These are phyloP conservation scores for Starmerella kuoi DNA, from an alignment of 805 yeast genomes.

Conservation along the genomic window DNA sequence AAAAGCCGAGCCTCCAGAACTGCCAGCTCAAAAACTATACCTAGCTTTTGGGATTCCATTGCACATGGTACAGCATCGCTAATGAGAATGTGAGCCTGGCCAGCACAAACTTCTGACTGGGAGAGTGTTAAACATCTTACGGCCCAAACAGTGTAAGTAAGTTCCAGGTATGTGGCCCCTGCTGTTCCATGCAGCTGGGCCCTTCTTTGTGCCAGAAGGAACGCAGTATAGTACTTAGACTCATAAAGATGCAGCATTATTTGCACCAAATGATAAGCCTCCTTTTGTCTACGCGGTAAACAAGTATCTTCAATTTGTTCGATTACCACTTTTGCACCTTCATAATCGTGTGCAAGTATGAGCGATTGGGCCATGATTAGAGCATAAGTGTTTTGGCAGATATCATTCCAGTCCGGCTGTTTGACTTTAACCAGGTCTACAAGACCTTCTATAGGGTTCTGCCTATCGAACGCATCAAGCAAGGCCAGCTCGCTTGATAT, in stretches of 20 bases:
- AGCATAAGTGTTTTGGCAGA: not conserved
- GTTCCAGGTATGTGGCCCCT: not conserved
- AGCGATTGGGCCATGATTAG: conserved; percentile 1
- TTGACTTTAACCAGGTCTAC: not conserved
- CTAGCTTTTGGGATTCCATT: not conserved
- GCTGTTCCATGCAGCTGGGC: not conserved
- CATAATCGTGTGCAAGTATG: conserved; percentile 3
- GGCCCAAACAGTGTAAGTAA: not conserved
- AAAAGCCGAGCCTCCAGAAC: conserved; percentile 2
- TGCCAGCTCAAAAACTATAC: conserved; percentile 3
- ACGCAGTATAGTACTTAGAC: too few relatives aligned
- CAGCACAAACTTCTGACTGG: not conserved
- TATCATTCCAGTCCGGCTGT: not conserved
- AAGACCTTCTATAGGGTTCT: not conserved
- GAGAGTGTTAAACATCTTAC: conserved; percentile 6
- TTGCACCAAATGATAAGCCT: too few relatives aligned
- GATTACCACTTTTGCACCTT: too few relatives aligned
- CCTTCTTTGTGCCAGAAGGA: too few relatives aligned
- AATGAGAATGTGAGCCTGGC: conserved; percentile 2
- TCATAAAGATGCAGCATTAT: too few relatives aligned
- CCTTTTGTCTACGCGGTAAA: too few relatives aligned
- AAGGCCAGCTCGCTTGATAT: not conserved
- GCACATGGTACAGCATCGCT: not conserved
- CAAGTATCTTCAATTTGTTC: too few relatives aligned
- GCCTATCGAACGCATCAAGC: not conserved